Base-by-base conservation (phyloP, 148 eudicot species). In the Rhododendron ovatum region DNA sequence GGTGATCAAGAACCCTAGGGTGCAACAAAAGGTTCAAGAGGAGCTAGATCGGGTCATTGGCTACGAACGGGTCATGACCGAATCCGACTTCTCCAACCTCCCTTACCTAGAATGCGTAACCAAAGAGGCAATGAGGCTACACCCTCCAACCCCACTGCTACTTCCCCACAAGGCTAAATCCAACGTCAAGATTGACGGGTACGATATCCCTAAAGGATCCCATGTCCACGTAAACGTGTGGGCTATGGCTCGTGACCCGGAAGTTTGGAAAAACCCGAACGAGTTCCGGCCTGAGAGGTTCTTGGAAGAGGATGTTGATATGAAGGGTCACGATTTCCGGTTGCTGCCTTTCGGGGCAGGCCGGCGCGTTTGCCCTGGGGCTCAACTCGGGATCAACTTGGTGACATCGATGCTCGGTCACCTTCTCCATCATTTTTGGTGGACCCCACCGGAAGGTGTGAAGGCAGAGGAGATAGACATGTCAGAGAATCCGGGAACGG, bases 81-180 rank as follows among this genome's bases (percentile, higher is more conserved):
- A 95, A 86, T 61, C 91, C 10, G 98, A 95, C 88, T 87, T 95
- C 93, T 89, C 96, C 22, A 91, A 84, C 85, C 97, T 95, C 77
- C 96, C 96, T 37, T 95, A 95, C 92, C 86, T 95, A 51, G 94
- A 92, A 88, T 91, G 90, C 26, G 85, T 95, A 35, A 90, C 93
- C 85, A 95, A 93, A 88, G 98, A 95, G 91, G 91, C 95, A 48
- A 50, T 95, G 53, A 88, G 98, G 82, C 87, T 95, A 67, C 98
- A 95, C 91, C 98, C 98, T 10, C 96, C 98, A 43, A 95, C 96
- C 86, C 96, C 98, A 18, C 89, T 95, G 5, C 93, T 95, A 95
- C 91, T 95, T 86, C 98, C 98, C 37, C 98, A 95, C 80, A 89
- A 83, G 73, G 96, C 98, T 51, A 95, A 89, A 50, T 83, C 96